Base-by-base conservation (phyloP, 2,329 filamentous ascomycete genomes). In the Exophiala alcalophila region DNA sequence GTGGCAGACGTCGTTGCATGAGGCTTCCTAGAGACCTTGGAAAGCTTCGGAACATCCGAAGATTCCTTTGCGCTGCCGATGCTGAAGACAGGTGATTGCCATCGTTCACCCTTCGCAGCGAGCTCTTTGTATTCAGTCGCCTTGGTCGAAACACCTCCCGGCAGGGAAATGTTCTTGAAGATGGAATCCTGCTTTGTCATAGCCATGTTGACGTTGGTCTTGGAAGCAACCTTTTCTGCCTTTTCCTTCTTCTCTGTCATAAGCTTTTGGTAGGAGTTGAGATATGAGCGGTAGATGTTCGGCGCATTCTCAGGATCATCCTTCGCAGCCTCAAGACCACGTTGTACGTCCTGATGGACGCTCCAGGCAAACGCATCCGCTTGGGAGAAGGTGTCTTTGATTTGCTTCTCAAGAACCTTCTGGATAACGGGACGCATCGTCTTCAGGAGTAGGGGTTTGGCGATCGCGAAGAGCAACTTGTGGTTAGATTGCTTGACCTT, bases 401-500 rank as follows among this genome's bases (percentile, higher is more conserved):
- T 87, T 57, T 87, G 80, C 71, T 91, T 87, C 72, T 95, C 91
- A 2, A 94, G 69, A 2, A 84, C 84, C 75, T 92, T 94, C 66
- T 92, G 81, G 45, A 98, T 73, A 12, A 80, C 84, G 23, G 91
- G 89, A 33, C 85, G 83, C 57, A 98, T 78, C 19, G 89, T 80
- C 68, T 83, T 88, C 62, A 96, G 76, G 54, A 94, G 74, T 18
- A 97, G 63, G 4, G 90, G 87, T 76, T 96, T 96, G 74, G 91
- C 84, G 25, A 96, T 62, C 40, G 71, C 72, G 65, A 97, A 95
- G 15, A 97, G 75, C 9, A 92, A 61, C 78, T 96, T 98, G 77
- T 97, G 90, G 65, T 84, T 94, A 38, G 90, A 96, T 73, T 95
- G 81, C 76, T 90, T 89, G 54, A 98, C 66, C 72, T 94, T 95